These are phyloP conservation scores for Scleromitrula shiraiana DNA, from an alignment of 2,329 filamentous ascomycete species.

Conservation along the genomic window DNA sequence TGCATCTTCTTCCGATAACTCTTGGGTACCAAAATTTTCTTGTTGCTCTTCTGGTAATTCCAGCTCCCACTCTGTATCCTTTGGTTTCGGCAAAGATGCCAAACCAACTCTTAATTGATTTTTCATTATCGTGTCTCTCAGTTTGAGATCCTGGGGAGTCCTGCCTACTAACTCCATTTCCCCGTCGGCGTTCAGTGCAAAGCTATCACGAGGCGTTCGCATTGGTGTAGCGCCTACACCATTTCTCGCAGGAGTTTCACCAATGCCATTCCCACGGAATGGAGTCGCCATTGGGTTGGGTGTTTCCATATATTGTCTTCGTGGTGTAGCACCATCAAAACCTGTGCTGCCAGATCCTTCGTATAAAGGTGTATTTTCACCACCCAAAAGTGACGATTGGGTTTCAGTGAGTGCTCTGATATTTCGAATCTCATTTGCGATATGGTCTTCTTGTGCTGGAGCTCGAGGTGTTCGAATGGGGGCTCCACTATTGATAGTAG, in stretches of 20 bases:
- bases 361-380: conserved; percentile 84
- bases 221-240: conserved; percentile 72
- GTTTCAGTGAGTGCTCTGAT: conserved; percentile 88
- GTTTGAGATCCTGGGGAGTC: conserved; percentile 68
- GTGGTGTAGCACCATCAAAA: conserved; percentile 76
- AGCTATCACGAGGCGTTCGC: conserved; percentile 80
- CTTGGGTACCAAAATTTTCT: conserved; percentile 44
- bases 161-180: conserved; percentile 60
- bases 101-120: conserved; percentile 64
- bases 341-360: conserved; percentile 78
- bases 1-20: conserved; percentile 49
- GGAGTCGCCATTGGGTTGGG: conserved; percentile 95
- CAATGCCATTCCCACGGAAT: conserved; percentile 57
- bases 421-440: conserved; percentile 93
- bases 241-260: conserved; percentile 53
- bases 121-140: conserved; percentile 61
- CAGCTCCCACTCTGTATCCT: conserved; percentile 89
- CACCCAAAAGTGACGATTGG: conserved; percentile 85
- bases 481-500: conserved; percentile 68
- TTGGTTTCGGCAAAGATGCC: conserved; percentile 82
- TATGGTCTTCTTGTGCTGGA: conserved; percentile 86
- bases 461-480: conserved; percentile 90
- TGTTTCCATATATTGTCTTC: conserved; percentile 75
- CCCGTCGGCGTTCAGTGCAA: conserved; percentile 69
- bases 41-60: conserved; percentile 78